Conservation (phyloP, 495 filamentous ascomycete species). For the Xylaria nigripes region DNA sequence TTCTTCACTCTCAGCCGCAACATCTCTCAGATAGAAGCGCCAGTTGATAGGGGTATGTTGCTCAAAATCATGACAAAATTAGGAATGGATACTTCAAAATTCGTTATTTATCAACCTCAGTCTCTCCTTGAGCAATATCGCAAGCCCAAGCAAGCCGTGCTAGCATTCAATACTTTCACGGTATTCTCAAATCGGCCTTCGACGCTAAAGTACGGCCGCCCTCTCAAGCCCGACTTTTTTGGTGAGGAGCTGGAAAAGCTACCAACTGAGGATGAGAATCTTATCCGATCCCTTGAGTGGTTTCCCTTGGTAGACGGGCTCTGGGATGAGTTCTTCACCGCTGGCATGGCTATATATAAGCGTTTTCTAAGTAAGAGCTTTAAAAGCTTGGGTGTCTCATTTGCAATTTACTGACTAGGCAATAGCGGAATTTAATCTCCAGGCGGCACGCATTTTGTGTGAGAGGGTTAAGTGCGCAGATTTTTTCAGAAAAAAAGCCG, state of each 20-base stretch:
- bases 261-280: constrained; percentile 50
- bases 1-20: constrained; percentile 49
- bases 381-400: not conserved
- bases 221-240: constrained; percentile 55
- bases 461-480: constrained; percentile 39
- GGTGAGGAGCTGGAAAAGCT: constrained; percentile 49
- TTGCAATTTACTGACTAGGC: constrained; percentile 18
- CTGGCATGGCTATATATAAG: constrained; percentile 62
- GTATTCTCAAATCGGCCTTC: constrained; percentile 40
- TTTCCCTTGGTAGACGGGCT: constrained; percentile 61
- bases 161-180: constrained; percentile 36
- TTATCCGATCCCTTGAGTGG: constrained; percentile 83
- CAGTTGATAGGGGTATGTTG: constrained; percentile 42
- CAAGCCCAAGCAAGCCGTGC: constrained; percentile 13
- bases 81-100: constrained; percentile 41
- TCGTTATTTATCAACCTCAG: constrained; percentile 45
- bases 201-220: constrained; percentile 39
- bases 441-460: constrained; percentile 57
- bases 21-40: constrained; percentile 44
- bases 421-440: constrained; percentile 46
- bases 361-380: constrained; percentile 56
- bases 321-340: constrained; percentile 61
- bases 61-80: constrained; percentile 55
- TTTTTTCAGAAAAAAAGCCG: constrained; percentile 32
- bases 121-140: constrained; percentile 42